These are phyloP conservation scores for Erythrobasidium hasegawianum DNA, from an alignment of 1,284 basidiomycete genomes.

Conservation along the genomic window DNA sequence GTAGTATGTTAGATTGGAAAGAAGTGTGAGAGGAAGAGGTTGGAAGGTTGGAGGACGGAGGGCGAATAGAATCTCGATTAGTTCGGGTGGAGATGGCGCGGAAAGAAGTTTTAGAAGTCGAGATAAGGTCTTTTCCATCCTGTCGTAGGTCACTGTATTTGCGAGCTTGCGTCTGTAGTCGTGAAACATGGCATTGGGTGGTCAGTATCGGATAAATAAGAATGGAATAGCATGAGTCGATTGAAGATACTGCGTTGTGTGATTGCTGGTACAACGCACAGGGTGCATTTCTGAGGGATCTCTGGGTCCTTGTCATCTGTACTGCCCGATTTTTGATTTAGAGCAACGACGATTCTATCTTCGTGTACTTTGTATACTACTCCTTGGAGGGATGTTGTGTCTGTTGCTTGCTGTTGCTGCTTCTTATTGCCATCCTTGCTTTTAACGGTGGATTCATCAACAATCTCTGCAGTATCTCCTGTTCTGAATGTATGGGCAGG, in stretches of 20 bases:
- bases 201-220: neutral
- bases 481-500: conserved; percentile 39
- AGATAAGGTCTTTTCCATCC: conserved; percentile 36
- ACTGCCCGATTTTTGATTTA: conserved; percentile 4
- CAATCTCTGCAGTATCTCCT: conserved; percentile 37
- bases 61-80: conserved; percentile 25
- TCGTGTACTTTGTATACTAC: conserved; percentile 41
- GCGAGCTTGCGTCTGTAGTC: conserved; percentile 28
- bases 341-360: conserved; percentile 40
- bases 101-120: conserved; percentile 15
- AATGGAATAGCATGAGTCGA: neutral
- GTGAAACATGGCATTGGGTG: neutral
- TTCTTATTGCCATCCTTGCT: neutral
- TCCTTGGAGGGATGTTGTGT: conserved; percentile 29
- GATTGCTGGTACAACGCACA: conserved; percentile 14
- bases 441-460: neutral
- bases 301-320: conserved; percentile 35
- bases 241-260: neutral
- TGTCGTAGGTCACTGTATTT: conserved; percentile 31
- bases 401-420: neutral
- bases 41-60: conserved; percentile 39
- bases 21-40: conserved; percentile 20
- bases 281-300: conserved; percentile 35
- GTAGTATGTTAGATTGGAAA: conserved; percentile 61
- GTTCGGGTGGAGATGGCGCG: conserved; percentile 5